Evolutionary conservation across 1,284 basidiomycete species (phyloP), one percentile per base, ranked within the genome.

Genomic region (Stygiomarasmius scandens): DNA sequence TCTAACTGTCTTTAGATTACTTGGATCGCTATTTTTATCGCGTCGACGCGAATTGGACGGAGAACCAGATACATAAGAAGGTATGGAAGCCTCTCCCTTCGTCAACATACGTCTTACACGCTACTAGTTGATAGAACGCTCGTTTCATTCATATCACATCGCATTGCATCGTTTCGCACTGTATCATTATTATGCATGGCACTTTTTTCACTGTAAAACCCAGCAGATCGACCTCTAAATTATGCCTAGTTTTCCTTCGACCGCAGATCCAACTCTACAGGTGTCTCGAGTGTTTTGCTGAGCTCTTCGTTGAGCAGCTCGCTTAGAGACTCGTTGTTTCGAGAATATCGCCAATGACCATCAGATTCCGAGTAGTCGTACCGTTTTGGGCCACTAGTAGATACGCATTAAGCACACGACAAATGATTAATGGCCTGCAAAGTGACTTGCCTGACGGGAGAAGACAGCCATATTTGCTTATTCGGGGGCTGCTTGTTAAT

Each of bases 401-500:
- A 43, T 14, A 43, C 36, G 32, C n/a, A n/a, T 47, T 60, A 49
- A 54, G 34, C 50, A 34, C 47, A 20, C 47, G 34, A 16, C 8
- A 44, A 43, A 27, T n/a, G n/a, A n/a, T n/a, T n/a, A 51, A 27
- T 50, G 52, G 41, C n/a, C 44, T 61, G n/a, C 24, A 24, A n/a
- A 29, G 58, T 41, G 41, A 65, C 76, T 34, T 59, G 89, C 90
- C 88, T 93, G 61, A 88, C 69, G 0, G 96, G 96, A 34, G 94
- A 96, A 11, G 93, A 96, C 32, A 99, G 80, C 96, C 96, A 99
- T 69, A 99, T 98, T 73, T 99, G 97, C 74, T 95, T 95, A 71
- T 98, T 98, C 4, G 97, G 96, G 9, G 96, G 96, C 74, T 99
- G 96, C 80, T 99, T 99, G 78, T 99, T 99, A 77, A 99, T 92